Evolutionary conservation across 495 filamentous ascomycete species (phyloP), one percentile per base, ranked within the genome.

Genomic region (Elaphomyces granulatus): DNA sequence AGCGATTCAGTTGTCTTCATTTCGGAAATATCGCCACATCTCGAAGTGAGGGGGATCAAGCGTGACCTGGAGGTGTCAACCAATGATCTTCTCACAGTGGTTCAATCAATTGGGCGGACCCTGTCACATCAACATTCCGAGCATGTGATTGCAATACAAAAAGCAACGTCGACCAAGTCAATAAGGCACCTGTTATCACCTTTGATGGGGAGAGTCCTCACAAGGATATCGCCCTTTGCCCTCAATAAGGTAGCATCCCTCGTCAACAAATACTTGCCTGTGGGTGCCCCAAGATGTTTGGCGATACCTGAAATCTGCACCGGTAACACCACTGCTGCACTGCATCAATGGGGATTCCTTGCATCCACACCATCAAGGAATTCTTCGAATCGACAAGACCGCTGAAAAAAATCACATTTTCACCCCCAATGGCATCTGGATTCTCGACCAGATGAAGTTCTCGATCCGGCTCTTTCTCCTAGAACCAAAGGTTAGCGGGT

Each of bases 321-420:
- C 12, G 6, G 23, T 6, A 12, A 6, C 12, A 28, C 23, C 23
- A 37, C 12, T 4, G n/a, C n/a, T 6, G 6, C 23, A 37, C 12
- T 4, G n/a, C n/a, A 17, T 37, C 34, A 15, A 16, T 37, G 16
- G 34, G 34, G 16, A 37, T 37, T 37, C 34, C 34, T 20, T 37
- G 34, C 20, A 10, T 20, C 16, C 34, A 37, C 20, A 17, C 16
- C 3, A 18, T 37, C 10, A 37, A 37, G 34, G 20, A 20, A 37
- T 20, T 37, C 16, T 15, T 37, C n/a, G 16, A 37, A 37, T 18
- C 34, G 18, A 12, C 12, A 19, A 20, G 18, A 17, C n/a, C 34
- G 4, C 16, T 37, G 34, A 28, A 6, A 12, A 28, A n/a, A 28
- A 28, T 6, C 23, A 12, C 23, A 28, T 28, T 28, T 28, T 28